A percentile compares a stretch with the other conserved stretches of the same genome.
Evolutionary conservation across 257 asterid species (phyloP).

Genomic region (Capsicum pubescens): DNA sequence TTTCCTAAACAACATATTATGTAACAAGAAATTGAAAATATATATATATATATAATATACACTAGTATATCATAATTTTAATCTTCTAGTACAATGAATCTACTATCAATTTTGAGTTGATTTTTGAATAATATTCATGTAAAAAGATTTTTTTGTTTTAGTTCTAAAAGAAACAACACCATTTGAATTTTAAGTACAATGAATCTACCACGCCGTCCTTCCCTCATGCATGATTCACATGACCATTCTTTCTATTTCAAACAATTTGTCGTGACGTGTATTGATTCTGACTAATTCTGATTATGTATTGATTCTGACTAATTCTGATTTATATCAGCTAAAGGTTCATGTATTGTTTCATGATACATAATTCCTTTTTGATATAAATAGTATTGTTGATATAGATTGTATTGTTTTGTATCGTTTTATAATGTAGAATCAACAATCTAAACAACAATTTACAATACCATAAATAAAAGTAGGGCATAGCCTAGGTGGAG

Average conservation of each 20-base stretch:
- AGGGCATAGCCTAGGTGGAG: too few relatives aligned
- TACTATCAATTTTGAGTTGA: neutral
- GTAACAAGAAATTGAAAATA: neutral
- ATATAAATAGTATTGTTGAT: too few relatives aligned
- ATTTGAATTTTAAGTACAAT: neutral
- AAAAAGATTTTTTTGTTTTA: neutral
- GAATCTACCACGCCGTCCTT: neutral
- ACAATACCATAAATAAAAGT: too few relatives aligned
- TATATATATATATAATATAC: neutral
- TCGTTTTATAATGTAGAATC: too few relatives aligned
- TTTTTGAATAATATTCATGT: neutral
- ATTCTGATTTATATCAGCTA: too few relatives aligned
- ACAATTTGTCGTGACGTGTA: neutral
- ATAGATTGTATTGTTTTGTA: too few relatives aligned
- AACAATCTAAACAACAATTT: too few relatives aligned
- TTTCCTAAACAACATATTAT: neutral
- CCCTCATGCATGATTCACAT: neutral
- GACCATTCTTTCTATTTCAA: neutral
- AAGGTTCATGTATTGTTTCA: too few relatives aligned
- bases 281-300: too few relatives aligned
- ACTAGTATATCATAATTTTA: neutral
- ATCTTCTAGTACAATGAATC: neutral
- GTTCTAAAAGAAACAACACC: neutral
- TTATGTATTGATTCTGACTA: too few relatives aligned
- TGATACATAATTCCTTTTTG: too few relatives aligned